phyloP scores from a whole-genome alignment of 164 flowering plant species.

The Buxus sempervirens region DNA sequence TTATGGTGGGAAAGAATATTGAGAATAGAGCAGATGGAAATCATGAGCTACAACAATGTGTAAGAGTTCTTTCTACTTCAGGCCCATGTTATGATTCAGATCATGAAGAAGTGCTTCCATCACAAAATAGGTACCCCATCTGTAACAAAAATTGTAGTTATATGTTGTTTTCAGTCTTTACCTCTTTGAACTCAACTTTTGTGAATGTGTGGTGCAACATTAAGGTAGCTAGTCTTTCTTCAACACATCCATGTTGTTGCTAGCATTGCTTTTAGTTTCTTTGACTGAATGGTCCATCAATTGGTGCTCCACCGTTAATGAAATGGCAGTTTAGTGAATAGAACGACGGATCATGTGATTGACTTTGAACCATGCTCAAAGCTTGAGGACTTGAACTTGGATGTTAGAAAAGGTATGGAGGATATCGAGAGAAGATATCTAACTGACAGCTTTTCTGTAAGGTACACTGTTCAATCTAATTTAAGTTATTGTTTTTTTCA shows the following conservation, averaged over 20 bases:
- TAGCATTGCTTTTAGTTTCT: background rate
- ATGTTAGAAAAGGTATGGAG: conserved; percentile 48
- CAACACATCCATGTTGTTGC: background rate
- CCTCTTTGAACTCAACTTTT: conserved; percentile 1
- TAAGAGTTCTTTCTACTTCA: conserved; percentile 25
- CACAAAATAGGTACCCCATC: conserved; percentile 41
- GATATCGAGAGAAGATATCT: conserved; percentile 33
- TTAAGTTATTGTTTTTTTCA: background rate
- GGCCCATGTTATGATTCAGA: conserved; percentile 21
- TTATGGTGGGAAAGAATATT: conserved; percentile 29
- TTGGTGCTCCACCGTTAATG: conserved; percentile 9
- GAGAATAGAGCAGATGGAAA: conserved; percentile 34
- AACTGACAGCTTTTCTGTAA: conserved; percentile 30
- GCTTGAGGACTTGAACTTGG: conserved; percentile 89
- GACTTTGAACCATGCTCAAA: conserved; percentile 83
- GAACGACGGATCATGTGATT: conserved; percentile 41
- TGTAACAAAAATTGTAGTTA: background rate
- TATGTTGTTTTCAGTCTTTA: background rate
- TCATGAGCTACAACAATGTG: conserved; percentile 35
- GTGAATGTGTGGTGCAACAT: background rate
- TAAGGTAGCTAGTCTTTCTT: background rate
- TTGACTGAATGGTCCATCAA: conserved; percentile 6
- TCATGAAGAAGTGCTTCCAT: conserved; percentile 28
- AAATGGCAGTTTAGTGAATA: conserved; percentile 18
- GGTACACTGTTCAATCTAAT: conserved; percentile 30